A percentile compares a stretch with the other conserved stretches of the same genome.
These are phyloP conservation scores for Aplosporella prunicola DNA, from an alignment of 2,329 filamentous ascomycete genomes.

Conservation along the genomic window DNA sequence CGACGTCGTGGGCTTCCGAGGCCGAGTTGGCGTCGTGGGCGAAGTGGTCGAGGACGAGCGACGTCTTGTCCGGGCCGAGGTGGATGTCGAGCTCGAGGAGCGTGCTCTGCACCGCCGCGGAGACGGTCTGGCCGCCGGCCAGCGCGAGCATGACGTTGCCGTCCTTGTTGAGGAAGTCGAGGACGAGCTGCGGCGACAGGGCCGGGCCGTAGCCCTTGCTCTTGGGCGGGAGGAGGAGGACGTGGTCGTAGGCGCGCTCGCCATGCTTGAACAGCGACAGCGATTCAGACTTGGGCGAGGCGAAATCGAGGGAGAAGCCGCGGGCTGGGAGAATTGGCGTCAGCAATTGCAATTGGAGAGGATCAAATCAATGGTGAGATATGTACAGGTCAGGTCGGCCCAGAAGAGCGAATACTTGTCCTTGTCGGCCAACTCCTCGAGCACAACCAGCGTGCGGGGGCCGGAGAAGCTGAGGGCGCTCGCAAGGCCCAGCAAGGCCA, in stretches of 20 bases:
- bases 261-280: slow-evolving; percentile 77
- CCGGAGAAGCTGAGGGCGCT: slow-evolving; percentile 73
- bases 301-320: slow-evolving; percentile 71
- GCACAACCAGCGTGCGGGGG: slow-evolving; percentile 69
- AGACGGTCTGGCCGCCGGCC: slow-evolving; percentile 59
- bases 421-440: slow-evolving; percentile 76
- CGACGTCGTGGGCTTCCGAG: slow-evolving; percentile 75
- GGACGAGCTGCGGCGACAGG: slow-evolving; percentile 72
- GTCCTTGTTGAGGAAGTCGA: slow-evolving; percentile 83
- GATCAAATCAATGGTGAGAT: neutral
- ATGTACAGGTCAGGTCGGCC: slow-evolving; percentile 44
- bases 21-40: slow-evolving; percentile 74
- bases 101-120: slow-evolving; percentile 64
- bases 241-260: slow-evolving; percentile 81
- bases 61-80: slow-evolving; percentile 75
- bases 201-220: slow-evolving; percentile 88
- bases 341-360: neutral
- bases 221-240: slow-evolving; percentile 80
- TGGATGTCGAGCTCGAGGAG: slow-evolving; percentile 83
- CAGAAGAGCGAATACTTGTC: slow-evolving; percentile 74
- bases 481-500: slow-evolving; percentile 57
- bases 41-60: slow-evolving; percentile 90
- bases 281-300: slow-evolving; percentile 71
- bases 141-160: slow-evolving; percentile 87
- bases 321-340: slow-evolving; percentile 47